Conservation (phyloP, 2,329 filamentous ascomycete genomes). For the Coniosporium tulheliwenetii region DNA sequence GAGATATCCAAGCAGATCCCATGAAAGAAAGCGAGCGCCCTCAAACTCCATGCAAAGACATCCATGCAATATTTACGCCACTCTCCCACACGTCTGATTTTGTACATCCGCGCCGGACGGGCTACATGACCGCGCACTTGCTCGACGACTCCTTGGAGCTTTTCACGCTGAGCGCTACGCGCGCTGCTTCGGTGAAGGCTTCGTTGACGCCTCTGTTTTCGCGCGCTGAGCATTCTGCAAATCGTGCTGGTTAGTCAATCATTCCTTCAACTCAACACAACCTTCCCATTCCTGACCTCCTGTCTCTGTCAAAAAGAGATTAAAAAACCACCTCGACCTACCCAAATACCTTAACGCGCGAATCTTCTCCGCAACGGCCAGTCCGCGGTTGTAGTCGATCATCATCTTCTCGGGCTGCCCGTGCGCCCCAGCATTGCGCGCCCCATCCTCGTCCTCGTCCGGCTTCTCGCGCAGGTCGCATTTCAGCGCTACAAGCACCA, state of each 20-base stretch:
- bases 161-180: slow-evolving; percentile 60
- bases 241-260: slow-evolving; percentile 1
- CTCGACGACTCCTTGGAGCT: slow-evolving; percentile 29
- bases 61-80: no score
- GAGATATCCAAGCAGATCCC: no score
- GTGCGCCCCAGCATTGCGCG: slow-evolving; percentile 23
- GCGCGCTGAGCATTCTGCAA: slow-evolving; percentile 90
- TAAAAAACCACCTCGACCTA: slow-evolving; percentile 20
- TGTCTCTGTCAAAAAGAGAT: background rate
- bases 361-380: slow-evolving; percentile 83
- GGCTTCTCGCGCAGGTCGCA: slow-evolving; percentile 81
- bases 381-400: slow-evolving; percentile 82
- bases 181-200: slow-evolving; percentile 92
- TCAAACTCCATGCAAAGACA: no score
- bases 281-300: background rate
- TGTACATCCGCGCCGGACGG: no score
- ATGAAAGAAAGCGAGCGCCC: no score
- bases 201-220: slow-evolving; percentile 96
- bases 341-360: slow-evolving; percentile 82
- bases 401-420: slow-evolving; percentile 37
- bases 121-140: slow-evolving; percentile 25
- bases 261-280: background rate
- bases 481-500: slow-evolving; percentile 90
- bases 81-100: no score
- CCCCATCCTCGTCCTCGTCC: slow-evolving; percentile 48